Evolutionary conservation across 495 filamentous ascomycete genomes (phyloP).

Genomic region (Lepraria neglecta): DNA sequence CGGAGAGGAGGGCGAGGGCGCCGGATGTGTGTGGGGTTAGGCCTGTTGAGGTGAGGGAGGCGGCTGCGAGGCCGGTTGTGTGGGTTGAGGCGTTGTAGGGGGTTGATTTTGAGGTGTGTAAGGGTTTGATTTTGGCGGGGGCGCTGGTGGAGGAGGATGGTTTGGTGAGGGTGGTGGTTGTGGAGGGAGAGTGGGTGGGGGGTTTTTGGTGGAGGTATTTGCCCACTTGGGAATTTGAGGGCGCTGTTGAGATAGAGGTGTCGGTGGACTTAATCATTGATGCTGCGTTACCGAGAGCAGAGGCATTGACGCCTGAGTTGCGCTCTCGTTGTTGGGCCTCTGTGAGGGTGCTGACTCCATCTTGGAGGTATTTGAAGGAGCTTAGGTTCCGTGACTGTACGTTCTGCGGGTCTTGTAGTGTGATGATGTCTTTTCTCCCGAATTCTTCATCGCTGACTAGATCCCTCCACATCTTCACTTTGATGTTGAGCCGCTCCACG

Average conservation of each 20-base stretch:
- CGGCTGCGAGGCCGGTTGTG: conserved; percentile 87
- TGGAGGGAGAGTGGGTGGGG: conserved; percentile 13
- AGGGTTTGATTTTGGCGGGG: conserved; percentile 12
- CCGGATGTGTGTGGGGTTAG: conserved; percentile 83
- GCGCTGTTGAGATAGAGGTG: conserved; percentile 45
- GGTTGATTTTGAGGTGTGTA: conserved; percentile 36
- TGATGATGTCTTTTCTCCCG: conserved; percentile 86
- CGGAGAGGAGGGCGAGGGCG: conserved; percentile 75
- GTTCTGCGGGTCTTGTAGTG: conserved; percentile 93
- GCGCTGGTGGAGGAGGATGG: conserved; percentile 25
- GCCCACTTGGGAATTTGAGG: conserved; percentile 23
- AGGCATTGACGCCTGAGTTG: conserved; percentile 61
- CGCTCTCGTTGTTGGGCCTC: conserved; percentile 56
- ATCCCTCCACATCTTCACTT: conserved; percentile 94
- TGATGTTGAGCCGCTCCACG: conserved; percentile 89
- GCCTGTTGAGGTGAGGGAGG: conserved; percentile 90
- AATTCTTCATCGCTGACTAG: conserved; percentile 86
- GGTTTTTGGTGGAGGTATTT: conserved; percentile 30
- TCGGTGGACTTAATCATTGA: conserved; percentile 91
- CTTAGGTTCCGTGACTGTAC: conserved; percentile 74
- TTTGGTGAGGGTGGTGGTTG: conserved; percentile 7
- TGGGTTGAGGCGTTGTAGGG: conserved; percentile 83
- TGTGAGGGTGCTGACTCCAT: conserved; percentile 64
- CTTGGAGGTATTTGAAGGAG: conserved; percentile 82
- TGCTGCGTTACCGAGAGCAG: conserved; percentile 70